Evolutionary conservation across 148 eudicot genomes (phyloP).

Genomic region (Rhododendron molle): DNA sequence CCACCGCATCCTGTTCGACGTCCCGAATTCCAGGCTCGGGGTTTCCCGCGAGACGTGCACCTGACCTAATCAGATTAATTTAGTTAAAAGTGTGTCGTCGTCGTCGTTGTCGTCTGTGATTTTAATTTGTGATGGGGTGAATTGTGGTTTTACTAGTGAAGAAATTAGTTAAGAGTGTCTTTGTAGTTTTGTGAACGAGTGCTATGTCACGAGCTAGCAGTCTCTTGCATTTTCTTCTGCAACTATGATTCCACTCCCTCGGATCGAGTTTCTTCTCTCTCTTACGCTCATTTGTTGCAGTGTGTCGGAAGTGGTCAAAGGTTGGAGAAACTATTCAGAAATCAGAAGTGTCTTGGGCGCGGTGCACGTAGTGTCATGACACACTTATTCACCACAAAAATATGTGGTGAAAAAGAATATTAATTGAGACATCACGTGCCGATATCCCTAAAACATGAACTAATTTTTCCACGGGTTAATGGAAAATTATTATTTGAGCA

Average conservation of each 20-base stretch:
- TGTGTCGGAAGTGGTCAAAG: neutral
- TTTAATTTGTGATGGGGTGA: neutral
- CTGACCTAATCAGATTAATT: neutral
- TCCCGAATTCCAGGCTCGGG: constrained; percentile 66
- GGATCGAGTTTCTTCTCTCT: no score
- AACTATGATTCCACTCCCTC: no score
- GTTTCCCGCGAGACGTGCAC: constrained; percentile 67
- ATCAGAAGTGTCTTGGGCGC: no score
- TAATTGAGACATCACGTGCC: no score
- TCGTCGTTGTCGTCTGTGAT: no score
- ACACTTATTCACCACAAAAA: no score
- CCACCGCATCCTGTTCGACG: constrained; percentile 61
- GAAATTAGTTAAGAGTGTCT: neutral
- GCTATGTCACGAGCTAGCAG: neutral
- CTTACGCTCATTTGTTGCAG: neutral
- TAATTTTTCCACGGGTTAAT: no score
- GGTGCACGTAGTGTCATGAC: fast-evolving
- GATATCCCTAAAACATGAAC: no score
- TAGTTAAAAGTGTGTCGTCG: neutral
- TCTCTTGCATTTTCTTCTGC: neutral
- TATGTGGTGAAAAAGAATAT: no score
- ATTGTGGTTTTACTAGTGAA: neutral
- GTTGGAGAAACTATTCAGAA: no score
- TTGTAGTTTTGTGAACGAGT: neutral
- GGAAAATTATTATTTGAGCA: no score